Evolutionary conservation across 768 basidiomycete genomes (phyloP).

Genomic region (Suillus plorans): DNA sequence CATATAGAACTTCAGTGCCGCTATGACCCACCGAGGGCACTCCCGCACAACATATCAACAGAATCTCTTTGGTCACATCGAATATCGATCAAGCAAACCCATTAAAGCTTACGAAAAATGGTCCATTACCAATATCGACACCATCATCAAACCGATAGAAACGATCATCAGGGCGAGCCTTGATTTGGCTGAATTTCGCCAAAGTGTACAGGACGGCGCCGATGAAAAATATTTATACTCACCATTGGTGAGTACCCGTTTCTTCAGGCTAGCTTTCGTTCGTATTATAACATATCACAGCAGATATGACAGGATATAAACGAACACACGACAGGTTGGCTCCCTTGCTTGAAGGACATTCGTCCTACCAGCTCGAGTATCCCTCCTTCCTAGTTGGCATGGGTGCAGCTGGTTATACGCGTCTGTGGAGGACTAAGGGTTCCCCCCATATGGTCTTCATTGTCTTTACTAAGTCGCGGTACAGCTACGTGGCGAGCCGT

Average conservation of each 20-base stretch:
- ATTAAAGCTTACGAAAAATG: background rate
- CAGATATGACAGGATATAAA: background rate
- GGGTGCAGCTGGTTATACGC: no score
- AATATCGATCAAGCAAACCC: background rate
- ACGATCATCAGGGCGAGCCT: background rate
- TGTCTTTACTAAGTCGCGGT: no score
- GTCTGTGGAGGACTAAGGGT: background rate
- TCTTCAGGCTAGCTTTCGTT: background rate
- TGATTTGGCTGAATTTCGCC: background rate
- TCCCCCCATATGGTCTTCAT: no score
- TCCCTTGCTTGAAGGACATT: background rate
- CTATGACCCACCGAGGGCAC: no score
- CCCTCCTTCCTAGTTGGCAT: no score
- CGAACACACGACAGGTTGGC: background rate
- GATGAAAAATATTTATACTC: background rate
- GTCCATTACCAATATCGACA: background rate
- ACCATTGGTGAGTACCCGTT: background rate
- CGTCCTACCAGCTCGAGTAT: background rate
- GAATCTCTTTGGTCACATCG: background rate
- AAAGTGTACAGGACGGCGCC: background rate
- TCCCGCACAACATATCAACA: background rate
- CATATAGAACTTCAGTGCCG: no score
- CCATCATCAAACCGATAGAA: background rate
- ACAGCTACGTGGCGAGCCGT: no score
- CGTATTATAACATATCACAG: background rate